Percentiles rank a stretch among this genome's conserved stretches.
These are phyloP conservation scores for Hortiboletus campestris DNA, from an alignment of 768 basidiomycete genomes.

Conservation along the genomic window DNA sequence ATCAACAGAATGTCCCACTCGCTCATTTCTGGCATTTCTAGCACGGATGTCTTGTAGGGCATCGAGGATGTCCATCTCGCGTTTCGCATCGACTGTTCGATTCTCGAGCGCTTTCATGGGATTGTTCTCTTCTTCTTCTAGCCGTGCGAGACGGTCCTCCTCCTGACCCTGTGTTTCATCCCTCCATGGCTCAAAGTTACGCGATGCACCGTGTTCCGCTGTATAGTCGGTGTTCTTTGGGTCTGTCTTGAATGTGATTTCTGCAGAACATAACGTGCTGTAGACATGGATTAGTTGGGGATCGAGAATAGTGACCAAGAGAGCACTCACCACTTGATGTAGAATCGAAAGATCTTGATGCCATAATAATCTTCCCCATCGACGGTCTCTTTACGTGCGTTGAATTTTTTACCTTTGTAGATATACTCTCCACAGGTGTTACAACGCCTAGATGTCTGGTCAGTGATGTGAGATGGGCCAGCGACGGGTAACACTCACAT, in stretches of 20 bases:
- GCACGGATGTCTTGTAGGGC: constrained; percentile 91
- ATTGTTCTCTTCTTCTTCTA: constrained; percentile 93
- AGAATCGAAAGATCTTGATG: constrained; percentile 94
- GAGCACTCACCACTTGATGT: constrained; percentile 76
- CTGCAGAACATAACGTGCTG: constrained; percentile 93
- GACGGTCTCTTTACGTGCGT: constrained; percentile 97
- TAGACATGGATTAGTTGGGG: constrained; percentile 11
- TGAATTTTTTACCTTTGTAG: constrained; percentile 99
- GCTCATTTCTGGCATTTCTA: constrained; percentile 84
- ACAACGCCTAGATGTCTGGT: constrained; percentile 60
- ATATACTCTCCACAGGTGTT: constrained; percentile 98
- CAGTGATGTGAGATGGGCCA: not conserved
- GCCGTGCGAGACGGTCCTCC: constrained; percentile 77
- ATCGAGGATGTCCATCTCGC: constrained; percentile 98
- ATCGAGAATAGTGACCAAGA: constrained; percentile 6
- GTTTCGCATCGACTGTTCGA: constrained; percentile 86
- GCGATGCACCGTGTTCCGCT: constrained; percentile 94
- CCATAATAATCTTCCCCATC: constrained; percentile 97
- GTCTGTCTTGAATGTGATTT: constrained; percentile 99
- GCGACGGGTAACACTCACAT: constrained; percentile 56
- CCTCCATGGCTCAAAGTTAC: constrained; percentile 98
- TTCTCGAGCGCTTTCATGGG: constrained; percentile 98
- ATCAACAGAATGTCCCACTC: constrained; percentile 73
- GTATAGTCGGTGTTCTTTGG: constrained; percentile 94
- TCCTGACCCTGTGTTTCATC: constrained; percentile 77